Evolutionary conservation across 1,284 basidiomycete genomes (phyloP), one percentile per base, ranked within the genome.

Genomic region (Leucoagaricus sp.): DNA sequence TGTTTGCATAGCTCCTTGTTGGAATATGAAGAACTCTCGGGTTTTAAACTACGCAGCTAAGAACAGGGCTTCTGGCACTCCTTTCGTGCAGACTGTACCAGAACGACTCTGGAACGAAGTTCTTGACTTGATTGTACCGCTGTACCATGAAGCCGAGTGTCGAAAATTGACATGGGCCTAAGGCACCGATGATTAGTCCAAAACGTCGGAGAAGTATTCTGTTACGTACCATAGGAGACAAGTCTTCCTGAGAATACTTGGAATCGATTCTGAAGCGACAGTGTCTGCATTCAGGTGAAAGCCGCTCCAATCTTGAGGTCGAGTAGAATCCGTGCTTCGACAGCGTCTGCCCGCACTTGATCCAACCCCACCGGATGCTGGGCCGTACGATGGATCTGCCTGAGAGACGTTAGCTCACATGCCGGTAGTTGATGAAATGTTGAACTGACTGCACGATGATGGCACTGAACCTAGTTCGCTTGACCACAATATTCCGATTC

Each of bases 91-190:
- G n/a, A n/a, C n/a, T 97, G 68, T 88, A 91, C 95, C 95, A 98
- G 69, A 99, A 99, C 2, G 79, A 72, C 68, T 99, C 97, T 0
- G 96, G 85, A 0, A 86, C 82, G 68, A 99, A 99, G n/a, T 86
- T 78, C 64, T 93, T 87, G n/a, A 96, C 93, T 62, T 91, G 87
- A 54, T 92, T 89, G 74, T 94, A 98, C 58, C 94, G 87, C 56
- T 95, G 90, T 21, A 99, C 97, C 12, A 99, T 96, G 66, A 99
- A 99, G 1, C 97, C 97, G 3, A 99, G 85, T 0, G 96, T 98
- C 0, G 96, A 97, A 67, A 99, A 99, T 71, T 99, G 96, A 69
- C 96, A 99, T 0, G 97, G 94, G 3, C 95, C 95, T 96, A 64
- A 3, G 33, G 50, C 15, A 57, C 29, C 59, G 53, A 44, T 60